Conservation (phyloP, 768 basidiomycete genomes). For the Boletus huronensis region DNA sequence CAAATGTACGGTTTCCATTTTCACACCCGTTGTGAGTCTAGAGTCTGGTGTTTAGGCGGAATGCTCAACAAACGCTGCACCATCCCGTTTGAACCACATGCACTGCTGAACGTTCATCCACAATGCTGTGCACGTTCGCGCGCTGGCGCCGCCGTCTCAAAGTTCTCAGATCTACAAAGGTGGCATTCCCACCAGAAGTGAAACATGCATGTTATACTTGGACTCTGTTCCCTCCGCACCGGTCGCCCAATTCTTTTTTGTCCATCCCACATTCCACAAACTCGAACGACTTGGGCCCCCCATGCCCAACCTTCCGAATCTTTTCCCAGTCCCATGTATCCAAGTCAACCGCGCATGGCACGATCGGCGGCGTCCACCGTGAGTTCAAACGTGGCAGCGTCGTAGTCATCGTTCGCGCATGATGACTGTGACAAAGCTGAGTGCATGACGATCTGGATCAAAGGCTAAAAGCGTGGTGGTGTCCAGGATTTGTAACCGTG, state of each 20-base stretch:
- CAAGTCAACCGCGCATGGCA: background rate
- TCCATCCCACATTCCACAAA: background rate
- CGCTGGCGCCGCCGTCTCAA: too few species aligned
- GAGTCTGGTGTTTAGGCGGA: too few species aligned
- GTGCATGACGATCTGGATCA: background rate
- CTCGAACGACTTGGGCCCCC: background rate
- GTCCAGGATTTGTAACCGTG: background rate
- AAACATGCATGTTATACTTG: background rate
- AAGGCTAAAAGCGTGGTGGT: background rate
- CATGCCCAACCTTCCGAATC: too few species aligned
- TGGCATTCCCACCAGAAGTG: background rate
- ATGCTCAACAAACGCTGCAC: too few species aligned
- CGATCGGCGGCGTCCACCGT: background rate
- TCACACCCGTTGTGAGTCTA: too few species aligned
- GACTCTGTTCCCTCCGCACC: background rate
- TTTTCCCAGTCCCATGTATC: background rate
- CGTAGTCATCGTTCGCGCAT: background rate
- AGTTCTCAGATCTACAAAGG: too few species aligned
- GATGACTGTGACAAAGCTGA: background rate
- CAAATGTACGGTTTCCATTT: background rate
- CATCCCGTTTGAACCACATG: too few species aligned
- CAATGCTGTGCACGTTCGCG: background rate
- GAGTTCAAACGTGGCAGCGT: background rate
- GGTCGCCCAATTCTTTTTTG: background rate
- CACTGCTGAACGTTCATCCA: background rate